Evolutionary conservation across 176 grass and related monocot genomes (phyloP).

Genomic region (Oryza glumipatula): DNA sequence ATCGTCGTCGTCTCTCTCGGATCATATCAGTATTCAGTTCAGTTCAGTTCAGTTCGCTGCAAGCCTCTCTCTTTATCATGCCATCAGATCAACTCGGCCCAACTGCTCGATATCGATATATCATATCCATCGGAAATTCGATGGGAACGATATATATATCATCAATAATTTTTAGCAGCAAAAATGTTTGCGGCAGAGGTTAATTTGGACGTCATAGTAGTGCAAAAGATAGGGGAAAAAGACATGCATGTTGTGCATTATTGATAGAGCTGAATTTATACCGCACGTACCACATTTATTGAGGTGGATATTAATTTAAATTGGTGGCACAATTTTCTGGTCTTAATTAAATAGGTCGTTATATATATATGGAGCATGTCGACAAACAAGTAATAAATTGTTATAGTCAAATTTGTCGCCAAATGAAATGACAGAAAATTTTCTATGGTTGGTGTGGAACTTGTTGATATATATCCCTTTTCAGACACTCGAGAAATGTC

Average conservation of each 20-base stretch:
- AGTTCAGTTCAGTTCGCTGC: neutral
- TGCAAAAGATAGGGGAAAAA: constrained; percentile 25
- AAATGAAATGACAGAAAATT: neutral
- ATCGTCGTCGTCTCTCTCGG: neutral
- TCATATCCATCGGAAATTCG: neutral
- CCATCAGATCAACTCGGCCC: neutral
- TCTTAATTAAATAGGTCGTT: neutral
- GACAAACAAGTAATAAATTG: too few species aligned
- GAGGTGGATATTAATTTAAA: neutral
- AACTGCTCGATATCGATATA: neutral
- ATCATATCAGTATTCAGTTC: neutral
- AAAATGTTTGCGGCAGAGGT: neutral
- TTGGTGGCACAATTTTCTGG: neutral
- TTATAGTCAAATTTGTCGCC: neutral
- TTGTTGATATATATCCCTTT: neutral
- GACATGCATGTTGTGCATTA: neutral
- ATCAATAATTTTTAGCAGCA: neutral
- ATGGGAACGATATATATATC: neutral
- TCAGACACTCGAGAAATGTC: neutral
- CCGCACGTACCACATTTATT: neutral
- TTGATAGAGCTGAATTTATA: neutral
- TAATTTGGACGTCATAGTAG: neutral
- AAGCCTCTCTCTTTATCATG: constrained; percentile 14
- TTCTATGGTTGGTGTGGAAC: neutral
- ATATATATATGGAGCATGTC: neutral